phyloP scores from a whole-genome alignment of 139 green algal species.

The Pleodorina starrii region DNA sequence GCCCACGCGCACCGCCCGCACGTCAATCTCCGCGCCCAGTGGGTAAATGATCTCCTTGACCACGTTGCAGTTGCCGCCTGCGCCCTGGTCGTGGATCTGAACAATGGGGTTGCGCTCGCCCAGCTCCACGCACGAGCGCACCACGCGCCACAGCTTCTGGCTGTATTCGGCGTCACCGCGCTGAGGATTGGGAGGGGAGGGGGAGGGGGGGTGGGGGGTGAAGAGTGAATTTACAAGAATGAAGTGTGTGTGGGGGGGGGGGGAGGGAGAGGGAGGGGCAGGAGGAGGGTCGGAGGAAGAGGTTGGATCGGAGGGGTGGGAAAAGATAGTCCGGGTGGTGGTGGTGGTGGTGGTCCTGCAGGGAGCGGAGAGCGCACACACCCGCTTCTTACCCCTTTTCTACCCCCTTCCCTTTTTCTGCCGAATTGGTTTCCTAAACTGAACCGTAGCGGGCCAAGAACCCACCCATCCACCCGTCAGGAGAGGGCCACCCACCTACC shows the following conservation, averaged over 20 bases:
- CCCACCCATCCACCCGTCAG: no score
- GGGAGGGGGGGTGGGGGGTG: no score
- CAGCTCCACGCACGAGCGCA: constrained; percentile 97
- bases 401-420: no score
- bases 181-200: constrained; percentile 69
- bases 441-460: no score
- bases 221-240: background rate
- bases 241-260: no score
- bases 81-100: constrained; percentile 92
- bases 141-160: constrained; percentile 99
- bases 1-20: constrained; percentile 90
- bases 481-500: no score
- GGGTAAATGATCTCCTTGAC: constrained; percentile 99
- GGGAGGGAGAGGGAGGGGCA: background rate
- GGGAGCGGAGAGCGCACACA: no score
- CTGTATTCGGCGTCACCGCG: constrained; percentile 97
- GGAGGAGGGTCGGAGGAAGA: background rate
- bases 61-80: constrained; percentile 99
- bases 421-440: no score
- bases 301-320: no score
- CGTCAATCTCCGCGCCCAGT: constrained; percentile 95
- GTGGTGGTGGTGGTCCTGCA: no score
- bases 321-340: no score
- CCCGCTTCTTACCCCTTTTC: no score
- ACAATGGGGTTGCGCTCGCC: constrained; percentile 96